Percentiles rank a stretch among this genome's conserved stretches.
Conservation (phyloP, 768 basidiomycete genomes). For the Termitomyces sp. region DNA sequence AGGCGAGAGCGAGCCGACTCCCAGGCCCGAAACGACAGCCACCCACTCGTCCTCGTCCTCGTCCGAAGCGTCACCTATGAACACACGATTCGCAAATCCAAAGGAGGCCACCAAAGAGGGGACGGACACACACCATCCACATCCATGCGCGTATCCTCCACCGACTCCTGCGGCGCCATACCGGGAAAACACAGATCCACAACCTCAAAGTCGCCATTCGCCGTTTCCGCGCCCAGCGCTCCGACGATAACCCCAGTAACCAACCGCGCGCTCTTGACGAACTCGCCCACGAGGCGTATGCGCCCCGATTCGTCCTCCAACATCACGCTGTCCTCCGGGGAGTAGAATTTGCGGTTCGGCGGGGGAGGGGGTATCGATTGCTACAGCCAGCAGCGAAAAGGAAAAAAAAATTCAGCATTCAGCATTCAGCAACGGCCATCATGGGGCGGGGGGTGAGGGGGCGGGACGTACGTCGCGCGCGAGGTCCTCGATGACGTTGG, state of each 20-base stretch:
- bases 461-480: conserved; percentile 74
- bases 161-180: conserved; percentile 57
- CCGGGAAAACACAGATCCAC: conserved; percentile 84
- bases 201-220: conserved; percentile 89
- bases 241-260: conserved; percentile 93
- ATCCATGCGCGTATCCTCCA: conserved; percentile 49
- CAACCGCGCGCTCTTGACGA: conserved; percentile 52
- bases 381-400: conserved; percentile 33
- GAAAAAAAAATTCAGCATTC: no score
- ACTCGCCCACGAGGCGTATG: conserved; percentile 79
- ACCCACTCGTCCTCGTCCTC: conserved; percentile 63
- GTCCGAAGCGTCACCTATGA: background rate
- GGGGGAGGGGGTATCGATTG: conserved; percentile 87
- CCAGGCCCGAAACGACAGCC: conserved; percentile 81
- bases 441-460: no score
- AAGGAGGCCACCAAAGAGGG: background rate
- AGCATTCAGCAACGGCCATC: no score
- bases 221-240: conserved; percentile 86
- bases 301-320: conserved; percentile 96
- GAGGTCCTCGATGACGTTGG: conserved; percentile 95
- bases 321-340: conserved; percentile 75
- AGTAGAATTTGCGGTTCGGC: conserved; percentile 67
- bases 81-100: conserved; percentile 1
- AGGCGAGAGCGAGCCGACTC: conserved; percentile 59
- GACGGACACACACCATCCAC: conserved; percentile 49